Conservation (phyloP, 2,329 filamentous ascomycete species). For the Sarocladiaceae sp. region DNA sequence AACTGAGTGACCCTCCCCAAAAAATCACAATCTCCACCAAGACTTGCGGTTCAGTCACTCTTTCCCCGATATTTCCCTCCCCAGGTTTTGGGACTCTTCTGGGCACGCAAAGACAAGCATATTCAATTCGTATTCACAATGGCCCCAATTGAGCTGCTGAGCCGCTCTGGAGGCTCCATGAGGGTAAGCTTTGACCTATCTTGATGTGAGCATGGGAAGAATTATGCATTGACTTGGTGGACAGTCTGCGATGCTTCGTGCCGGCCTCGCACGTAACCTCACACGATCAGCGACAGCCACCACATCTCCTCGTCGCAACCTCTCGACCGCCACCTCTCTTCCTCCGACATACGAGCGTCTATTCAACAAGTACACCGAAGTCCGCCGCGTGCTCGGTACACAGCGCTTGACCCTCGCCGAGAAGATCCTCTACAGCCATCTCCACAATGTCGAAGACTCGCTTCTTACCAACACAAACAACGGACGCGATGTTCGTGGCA, state of each 20-base stretch:
- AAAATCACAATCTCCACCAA: conserved; percentile 24
- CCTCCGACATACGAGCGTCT: conserved; percentile 79
- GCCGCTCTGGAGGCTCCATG: conserved; percentile 43
- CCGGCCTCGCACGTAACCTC: conserved; percentile 26
- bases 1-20: conserved; percentile 21
- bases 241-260: conserved; percentile 34
- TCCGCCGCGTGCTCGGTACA: conserved; percentile 65
- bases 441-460: conserved; percentile 85
- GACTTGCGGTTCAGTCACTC: too few species aligned
- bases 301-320: conserved; percentile 27
- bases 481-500: conserved; percentile 78
- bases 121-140: conserved; percentile 25
- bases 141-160: conserved; percentile 47
- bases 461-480: conserved; percentile 78
- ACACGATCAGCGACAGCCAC: conserved; percentile 19
- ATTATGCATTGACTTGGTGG: too few species aligned
- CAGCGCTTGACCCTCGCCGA: conserved; percentile 80
- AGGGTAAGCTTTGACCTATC: conserved; percentile 29
- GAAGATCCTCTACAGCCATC: conserved; percentile 96
- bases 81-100: background rate
- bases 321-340: conserved; percentile 38
- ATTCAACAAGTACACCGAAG: conserved; percentile 70
- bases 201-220: background rate
- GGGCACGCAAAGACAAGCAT: background rate
- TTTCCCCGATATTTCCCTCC: conserved; percentile 11